Base-by-base conservation (phyloP, 2,329 filamentous ascomycete genomes). In the Fusarium sp. region DNA sequence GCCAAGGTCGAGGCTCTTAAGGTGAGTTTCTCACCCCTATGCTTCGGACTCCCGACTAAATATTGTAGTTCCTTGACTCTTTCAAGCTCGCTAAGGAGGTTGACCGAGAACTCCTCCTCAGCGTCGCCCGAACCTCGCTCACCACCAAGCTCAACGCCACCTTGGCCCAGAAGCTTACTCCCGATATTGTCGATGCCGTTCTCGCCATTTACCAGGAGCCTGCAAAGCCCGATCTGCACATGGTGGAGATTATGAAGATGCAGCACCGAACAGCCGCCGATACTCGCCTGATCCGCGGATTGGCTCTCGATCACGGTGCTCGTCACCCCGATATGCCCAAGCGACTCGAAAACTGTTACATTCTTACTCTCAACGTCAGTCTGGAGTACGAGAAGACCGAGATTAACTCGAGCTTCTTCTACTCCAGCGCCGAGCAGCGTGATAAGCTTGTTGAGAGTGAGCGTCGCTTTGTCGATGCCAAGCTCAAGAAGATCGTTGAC, bases 161-260 rank as follows among this genome's bases (percentile, higher is more conserved):
- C 40, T 89, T 99, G 64, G 96, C 96, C 51, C 90, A 94, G 79
- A 93, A 94, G 80, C 90, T 99, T 67, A 98, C 94, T 1, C 94
- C 96, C 61, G 92, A 93, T 76, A 97, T 99, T 77, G 96, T 98
- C 77, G 96, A 99, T 79, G 93, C 96, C 63, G 96, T 99, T 49
- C 90, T 99, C 60, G 89, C 96, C 71, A 99, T 99, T 80, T 94
- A 98, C 85, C 88, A 94, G 80, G 85, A 93, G 20, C 93, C 93
- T 27, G 90, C 89, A 68, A 98, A 98, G 85, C 97, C 97, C 59
- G 96, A 99, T 82, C 83, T 99, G 77, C 95, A 98, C 85, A 99
- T 99, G 96, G 88, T 99, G 73, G 96, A 99, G 83, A 98, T 99
- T 76, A 99, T 99, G 96, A 98, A 97, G 81, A 98, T 99, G 95